Conservation (phyloP, 1,139 yeast genomes). For the Ogataea hybrid region DNA sequence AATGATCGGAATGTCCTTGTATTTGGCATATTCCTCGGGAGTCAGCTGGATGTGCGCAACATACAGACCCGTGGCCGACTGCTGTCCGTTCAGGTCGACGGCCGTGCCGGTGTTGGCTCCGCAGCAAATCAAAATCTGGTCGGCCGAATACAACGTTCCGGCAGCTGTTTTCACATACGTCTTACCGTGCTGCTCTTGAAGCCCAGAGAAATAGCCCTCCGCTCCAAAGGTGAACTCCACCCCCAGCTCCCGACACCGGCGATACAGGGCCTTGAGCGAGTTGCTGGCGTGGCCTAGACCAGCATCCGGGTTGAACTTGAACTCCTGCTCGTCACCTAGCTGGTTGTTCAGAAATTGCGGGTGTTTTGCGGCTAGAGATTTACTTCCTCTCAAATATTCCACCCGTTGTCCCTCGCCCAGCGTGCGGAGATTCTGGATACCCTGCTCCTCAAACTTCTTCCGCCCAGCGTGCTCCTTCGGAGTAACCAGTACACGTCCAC, state of each 20-base stretch:
- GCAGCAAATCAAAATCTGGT: conserved; percentile 31
- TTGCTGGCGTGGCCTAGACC: conserved; percentile 37
- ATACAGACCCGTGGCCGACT: conserved; percentile 38
- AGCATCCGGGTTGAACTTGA: conserved; percentile 34
- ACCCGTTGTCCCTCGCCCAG: conserved; percentile 35
- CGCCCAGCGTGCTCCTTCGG: conserved; percentile 32
- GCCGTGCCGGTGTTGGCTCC: conserved; percentile 37
- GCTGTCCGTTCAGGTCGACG: conserved; percentile 35
- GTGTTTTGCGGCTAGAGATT: conserved; percentile 30
- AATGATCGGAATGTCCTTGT: conserved; percentile 35
- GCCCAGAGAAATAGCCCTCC: conserved; percentile 26
- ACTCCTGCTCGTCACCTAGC: conserved; percentile 22
- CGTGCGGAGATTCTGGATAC: conserved; percentile 33
- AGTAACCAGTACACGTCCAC: conserved; percentile 37
- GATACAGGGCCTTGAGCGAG: conserved; percentile 30
- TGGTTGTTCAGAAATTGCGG: conserved; percentile 32
- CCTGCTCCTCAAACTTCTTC: conserved; percentile 35
- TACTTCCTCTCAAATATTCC: conserved; percentile 31
- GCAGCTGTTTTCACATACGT: conserved; percentile 26
- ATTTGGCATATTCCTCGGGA: conserved; percentile 30
- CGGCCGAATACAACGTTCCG: conserved; percentile 33
- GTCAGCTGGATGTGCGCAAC: conserved; percentile 37
- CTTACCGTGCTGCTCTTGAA: conserved; percentile 13
- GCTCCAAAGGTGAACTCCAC: conserved; percentile 35
- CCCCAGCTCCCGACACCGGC: conserved; percentile 30